phyloP scores from a whole-genome alignment of 345 rosid species.

The Eucalyptus polyanthemos region DNA sequence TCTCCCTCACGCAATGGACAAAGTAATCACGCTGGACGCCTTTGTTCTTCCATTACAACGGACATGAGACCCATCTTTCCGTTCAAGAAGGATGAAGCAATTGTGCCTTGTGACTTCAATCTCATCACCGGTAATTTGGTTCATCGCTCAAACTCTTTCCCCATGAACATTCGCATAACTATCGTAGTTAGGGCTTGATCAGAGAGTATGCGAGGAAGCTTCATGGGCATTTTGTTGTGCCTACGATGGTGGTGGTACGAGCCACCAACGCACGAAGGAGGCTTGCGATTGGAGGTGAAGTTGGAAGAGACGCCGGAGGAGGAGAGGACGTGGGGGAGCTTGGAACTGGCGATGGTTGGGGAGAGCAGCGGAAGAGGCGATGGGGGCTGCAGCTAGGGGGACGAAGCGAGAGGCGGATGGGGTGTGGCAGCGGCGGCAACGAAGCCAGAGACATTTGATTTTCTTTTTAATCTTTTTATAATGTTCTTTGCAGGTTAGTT shows the following conservation, averaged over 20 bases:
- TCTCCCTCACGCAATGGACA: not conserved
- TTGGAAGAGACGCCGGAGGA: not conserved
- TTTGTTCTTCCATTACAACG: conserved; percentile 61
- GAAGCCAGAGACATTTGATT: accelerated
- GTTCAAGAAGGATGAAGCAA: conserved; percentile 51
- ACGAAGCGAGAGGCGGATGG: no score
- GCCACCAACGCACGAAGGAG: accelerated
- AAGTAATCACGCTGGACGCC: conserved; percentile 4
- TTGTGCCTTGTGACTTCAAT: conserved; percentile 75
- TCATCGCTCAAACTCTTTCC: not conserved
- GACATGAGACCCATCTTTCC: conserved; percentile 52
- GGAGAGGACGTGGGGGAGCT: not conserved
- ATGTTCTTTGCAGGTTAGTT: no score
- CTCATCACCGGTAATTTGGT: conserved; percentile 36
- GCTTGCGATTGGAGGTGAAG: not conserved
- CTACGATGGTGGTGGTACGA: accelerated
- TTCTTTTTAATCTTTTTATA: no score
- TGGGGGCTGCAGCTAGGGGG: no score
- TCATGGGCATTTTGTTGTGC: not conserved
- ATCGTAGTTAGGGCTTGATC: not conserved
- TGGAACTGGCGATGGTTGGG: accelerated
- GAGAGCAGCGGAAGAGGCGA: not conserved
- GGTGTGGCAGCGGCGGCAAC: no score
- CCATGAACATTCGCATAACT: not conserved
- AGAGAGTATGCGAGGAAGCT: not conserved